Percentiles rank a stretch among this genome's conserved stretches.
phyloP scores from a whole-genome alignment of 345 rosid genomes.

The Boechera divaricarpa region DNA sequence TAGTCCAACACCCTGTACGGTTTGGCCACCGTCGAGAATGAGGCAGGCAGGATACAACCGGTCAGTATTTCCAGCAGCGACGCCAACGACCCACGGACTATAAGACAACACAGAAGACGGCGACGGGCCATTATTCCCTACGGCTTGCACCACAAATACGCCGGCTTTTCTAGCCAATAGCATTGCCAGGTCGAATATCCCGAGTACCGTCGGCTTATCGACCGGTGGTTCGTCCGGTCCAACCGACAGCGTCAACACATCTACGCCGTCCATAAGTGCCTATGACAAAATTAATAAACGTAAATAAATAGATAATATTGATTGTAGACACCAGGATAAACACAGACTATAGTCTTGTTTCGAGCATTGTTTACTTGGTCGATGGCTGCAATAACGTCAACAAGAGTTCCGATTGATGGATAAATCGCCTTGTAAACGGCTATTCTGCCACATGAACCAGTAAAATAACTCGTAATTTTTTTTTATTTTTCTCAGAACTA shows the following conservation, averaged over 20 bases:
- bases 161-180: slow-evolving; percentile 73
- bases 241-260: slow-evolving; percentile 62
- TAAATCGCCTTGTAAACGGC: slow-evolving; percentile 86
- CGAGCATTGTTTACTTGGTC: slow-evolving; percentile 66
- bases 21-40: slow-evolving; percentile 64
- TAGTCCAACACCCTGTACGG: slow-evolving; percentile 65
- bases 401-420: slow-evolving; percentile 73
- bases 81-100: slow-evolving; percentile 86
- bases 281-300: slow-evolving; percentile 15
- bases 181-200: slow-evolving; percentile 66
- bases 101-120: slow-evolving; percentile 67
- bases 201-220: slow-evolving; percentile 59
- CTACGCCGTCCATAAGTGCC: slow-evolving; percentile 79
- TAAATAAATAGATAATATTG: neutral
- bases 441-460: slow-evolving; percentile 50
- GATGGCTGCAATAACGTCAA: slow-evolving; percentile 86
- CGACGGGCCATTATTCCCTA: slow-evolving; percentile 73
- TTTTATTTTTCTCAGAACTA: neutral
- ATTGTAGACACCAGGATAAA: neutral
- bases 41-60: slow-evolving; percentile 64
- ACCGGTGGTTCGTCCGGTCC: slow-evolving; percentile 84
- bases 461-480: neutral
- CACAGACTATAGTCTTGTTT: neutral
- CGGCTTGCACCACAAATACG: slow-evolving; percentile 85
- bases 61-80: slow-evolving; percentile 68